Conservation (phyloP, 176 grass and related monocot genomes). For the Hordeum marinum region DNA sequence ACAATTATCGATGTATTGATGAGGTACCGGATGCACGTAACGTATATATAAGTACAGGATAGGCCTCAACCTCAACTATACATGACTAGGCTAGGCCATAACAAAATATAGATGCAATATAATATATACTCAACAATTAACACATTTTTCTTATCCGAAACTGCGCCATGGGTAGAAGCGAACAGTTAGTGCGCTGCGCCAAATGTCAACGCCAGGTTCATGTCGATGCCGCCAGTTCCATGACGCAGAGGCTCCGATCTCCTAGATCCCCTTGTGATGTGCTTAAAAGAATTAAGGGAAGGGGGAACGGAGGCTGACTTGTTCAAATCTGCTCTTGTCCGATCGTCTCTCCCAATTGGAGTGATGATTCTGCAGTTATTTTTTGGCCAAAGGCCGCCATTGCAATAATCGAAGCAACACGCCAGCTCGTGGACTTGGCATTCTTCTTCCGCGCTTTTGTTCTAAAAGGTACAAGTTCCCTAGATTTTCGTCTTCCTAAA, state of each 20-base stretch:
- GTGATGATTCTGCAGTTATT: not conserved
- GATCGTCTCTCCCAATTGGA: not conserved
- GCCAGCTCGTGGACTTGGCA: not conserved
- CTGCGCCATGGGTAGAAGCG: slow-evolving; percentile 1
- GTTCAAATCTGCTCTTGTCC: not conserved
- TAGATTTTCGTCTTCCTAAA: not conserved
- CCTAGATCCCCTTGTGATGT: not conserved
- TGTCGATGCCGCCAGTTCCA: slow-evolving; percentile 11
- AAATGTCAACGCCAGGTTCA: slow-evolving; percentile 4
- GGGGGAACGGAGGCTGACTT: not conserved
- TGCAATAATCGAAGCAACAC: not conserved
- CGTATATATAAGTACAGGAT: too few species aligned
- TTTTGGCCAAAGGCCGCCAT: not conserved
- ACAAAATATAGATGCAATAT: too few species aligned
- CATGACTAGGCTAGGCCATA: too few species aligned
- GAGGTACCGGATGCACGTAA: too few species aligned
- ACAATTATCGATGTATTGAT: too few species aligned
- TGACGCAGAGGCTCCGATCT: not conserved
- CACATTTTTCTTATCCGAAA: not conserved
- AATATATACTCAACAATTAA: too few species aligned
- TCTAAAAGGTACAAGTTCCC: not conserved
- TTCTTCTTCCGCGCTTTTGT: not conserved
- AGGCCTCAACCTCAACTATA: too few species aligned
- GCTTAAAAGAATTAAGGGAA: not conserved
- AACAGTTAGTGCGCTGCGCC: not conserved